phyloP scores from a whole-genome alignment of 805 yeast genomes.

The Tetrapisispora nanseiensis region DNA sequence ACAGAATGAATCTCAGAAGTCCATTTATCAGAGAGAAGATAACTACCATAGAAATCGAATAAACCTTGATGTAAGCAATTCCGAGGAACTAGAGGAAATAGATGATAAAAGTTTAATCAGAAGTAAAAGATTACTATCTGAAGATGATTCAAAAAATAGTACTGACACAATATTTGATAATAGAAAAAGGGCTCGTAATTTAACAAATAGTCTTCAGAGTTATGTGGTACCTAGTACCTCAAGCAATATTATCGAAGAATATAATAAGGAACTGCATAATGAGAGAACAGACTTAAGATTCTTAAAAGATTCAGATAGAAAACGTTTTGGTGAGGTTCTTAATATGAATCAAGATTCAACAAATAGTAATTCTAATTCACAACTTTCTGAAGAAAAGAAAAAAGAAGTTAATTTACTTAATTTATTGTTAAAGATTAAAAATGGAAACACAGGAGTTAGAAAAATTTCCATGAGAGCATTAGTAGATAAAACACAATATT shows the following conservation, averaged over 20 bases:
- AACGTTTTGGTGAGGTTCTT: constrained; percentile 56
- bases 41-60: constrained; percentile 39
- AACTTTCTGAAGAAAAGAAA: constrained; percentile 41
- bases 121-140: constrained; percentile 31
- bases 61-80: constrained; percentile 17
- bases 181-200: background rate
- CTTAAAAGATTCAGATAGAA: constrained; percentile 62
- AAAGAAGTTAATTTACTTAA: constrained; percentile 53
- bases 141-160: background rate
- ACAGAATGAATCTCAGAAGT: constrained; percentile 19
- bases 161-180: constrained; percentile 23
- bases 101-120: constrained; percentile 4
- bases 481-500: constrained; percentile 49
- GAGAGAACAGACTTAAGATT: constrained; percentile 55
- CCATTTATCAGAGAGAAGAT: constrained; percentile 32
- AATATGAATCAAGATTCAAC: constrained; percentile 5
- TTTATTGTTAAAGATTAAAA: constrained; percentile 60
- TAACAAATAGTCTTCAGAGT: constrained; percentile 26
- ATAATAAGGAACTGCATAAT: constrained; percentile 34
- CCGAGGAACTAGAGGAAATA: background rate
- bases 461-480: constrained; percentile 60
- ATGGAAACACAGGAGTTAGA: constrained; percentile 62
- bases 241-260: constrained; percentile 19
- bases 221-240: constrained; percentile 48
- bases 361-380: constrained; percentile 15